Evolutionary conservation across 805 yeast genomes (phyloP), one percentile per base, ranked within the genome.

Genomic region (Lipomyces yamanashiensis): DNA sequence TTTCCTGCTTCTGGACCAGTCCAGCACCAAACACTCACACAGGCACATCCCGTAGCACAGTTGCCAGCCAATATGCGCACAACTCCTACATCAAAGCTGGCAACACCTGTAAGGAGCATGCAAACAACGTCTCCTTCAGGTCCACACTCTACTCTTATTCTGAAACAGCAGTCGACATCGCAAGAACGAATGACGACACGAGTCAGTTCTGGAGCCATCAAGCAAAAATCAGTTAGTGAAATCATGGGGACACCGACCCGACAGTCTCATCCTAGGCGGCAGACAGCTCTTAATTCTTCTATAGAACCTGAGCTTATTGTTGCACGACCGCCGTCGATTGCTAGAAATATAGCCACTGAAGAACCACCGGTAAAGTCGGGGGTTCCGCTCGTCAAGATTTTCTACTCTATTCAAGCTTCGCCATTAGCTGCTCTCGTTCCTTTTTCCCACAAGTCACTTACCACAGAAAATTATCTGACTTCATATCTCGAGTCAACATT

Each of bases 401-500:
- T 89, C 72, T 92, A 91, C 71, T 82, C 90, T 58, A 89, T 96
- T 0, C 97, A 93, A 73, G 88, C 97, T 0, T 79, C 92, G 50
- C 98, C 97, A 0, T 76, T 92, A 52, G 86, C 89, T 7, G 90
- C 89, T 70, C 79, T 93, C 21, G 78, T 95, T 37, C 91, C 96
- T 0, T 83, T 92, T 39, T 86, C 97, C 3, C 97, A 92, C 72
- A 95, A 95, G 73, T 87, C 89, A 0, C 79, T 93, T 44, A 85
- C 92, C 39, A 89, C 98, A 0, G 93, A 90, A 57, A 85, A 89
- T 61, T 95, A 85, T 76, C 96, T 91, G 72, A 84, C 88, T 71
- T 90, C 96, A 0, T 78, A 92, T 40, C 83, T 90, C 13, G 99
- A 95, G 73, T 97, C 97, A 2, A 89, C 92, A 73, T 86, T 93